phyloP scores from a whole-genome alignment of 768 basidiomycete genomes.

The Pleurotus cornucopiae region DNA sequence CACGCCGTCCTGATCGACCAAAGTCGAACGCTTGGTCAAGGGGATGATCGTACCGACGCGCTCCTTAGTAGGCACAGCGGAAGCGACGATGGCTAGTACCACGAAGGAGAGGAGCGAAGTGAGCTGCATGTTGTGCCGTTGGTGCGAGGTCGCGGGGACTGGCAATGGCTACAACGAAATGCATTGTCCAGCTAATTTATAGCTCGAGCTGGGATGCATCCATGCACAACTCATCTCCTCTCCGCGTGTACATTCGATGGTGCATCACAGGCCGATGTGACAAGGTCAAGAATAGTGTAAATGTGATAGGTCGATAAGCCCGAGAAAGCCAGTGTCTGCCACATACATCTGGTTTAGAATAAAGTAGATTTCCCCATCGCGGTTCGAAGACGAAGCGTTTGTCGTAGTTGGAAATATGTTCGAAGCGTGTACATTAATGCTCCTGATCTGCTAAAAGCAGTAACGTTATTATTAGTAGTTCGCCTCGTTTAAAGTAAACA shows the following conservation, averaged over 20 bases:
- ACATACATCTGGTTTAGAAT: neutral
- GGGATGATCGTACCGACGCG: conserved; percentile 18
- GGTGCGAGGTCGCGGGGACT: neutral
- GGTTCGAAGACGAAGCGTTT: neutral
- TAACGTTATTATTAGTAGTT: neutral
- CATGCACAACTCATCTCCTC: neutral
- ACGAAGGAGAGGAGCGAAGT: neutral
- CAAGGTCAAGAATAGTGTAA: neutral
- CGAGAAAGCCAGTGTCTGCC: neutral
- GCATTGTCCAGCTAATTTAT: neutral
- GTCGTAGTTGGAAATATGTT: neutral
- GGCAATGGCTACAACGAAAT: neutral
- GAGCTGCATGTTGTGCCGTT: neutral
- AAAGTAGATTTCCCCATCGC: neutral
- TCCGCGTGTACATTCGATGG: neutral
- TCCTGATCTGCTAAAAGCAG: too few species aligned
- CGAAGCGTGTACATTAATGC: too few species aligned
- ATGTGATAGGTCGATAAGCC: neutral
- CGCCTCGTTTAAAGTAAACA: neutral
- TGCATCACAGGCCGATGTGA: too few species aligned
- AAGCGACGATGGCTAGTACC: conserved; percentile 8
- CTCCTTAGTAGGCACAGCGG: conserved; percentile 11
- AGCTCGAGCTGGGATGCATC: neutral
- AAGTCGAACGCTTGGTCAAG: conserved; percentile 21
- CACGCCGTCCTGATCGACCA: conserved; percentile 20